Evolutionary conservation across 495 filamentous ascomycete genomes (phyloP), one percentile per base, ranked within the genome.

Genomic region (Penicillium dipodomyicola): DNA sequence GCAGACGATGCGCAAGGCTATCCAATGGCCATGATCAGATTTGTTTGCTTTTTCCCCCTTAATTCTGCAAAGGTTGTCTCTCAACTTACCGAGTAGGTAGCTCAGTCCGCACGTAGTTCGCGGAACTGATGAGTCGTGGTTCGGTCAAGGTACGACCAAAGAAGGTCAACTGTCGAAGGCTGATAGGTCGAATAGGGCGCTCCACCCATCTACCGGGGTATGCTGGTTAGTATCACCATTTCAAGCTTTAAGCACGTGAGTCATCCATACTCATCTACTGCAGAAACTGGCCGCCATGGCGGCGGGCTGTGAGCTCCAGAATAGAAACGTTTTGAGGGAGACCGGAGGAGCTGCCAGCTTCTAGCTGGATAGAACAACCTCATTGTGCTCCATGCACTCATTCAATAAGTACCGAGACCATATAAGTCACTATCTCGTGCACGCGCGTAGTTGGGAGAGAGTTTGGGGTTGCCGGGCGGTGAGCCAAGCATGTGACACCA

Each of bases 61-160:
- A 35, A 20, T 25, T 5, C 23, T 44, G 29, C 35, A 27, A 22
- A 22, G 10, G 46, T 27, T 41, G 19, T 48, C 8, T 22, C 17
- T 2, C 30, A 29, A 68, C 75, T 56, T 70, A 87, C 89, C 91
- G 83, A n/a, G 88, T 91, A 9, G 94, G 94, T 22, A 98, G 82
- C 75, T 98, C 94, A 5, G 89, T 92, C 37, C 94, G 89, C 41
- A 97, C 91, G 79, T 97, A 98, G 71, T 97, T 97, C 29, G 95
- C 95, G 42, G 92, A 96, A 76, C 88, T 89, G 50, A 98, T 84
- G 52, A 98, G 80, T 54, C 95, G 87, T 19, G 82, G 78, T 71
- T 97, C 95, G 39, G 92, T 97, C 68, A 98, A 72, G 12, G 92
- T 92, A 25, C 94, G 87, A 7, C 87, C 87, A 67, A 97, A 99